Evolutionary conservation across 164 flowering plant species (phyloP).

Genomic region (Protea cynaroides): DNA sequence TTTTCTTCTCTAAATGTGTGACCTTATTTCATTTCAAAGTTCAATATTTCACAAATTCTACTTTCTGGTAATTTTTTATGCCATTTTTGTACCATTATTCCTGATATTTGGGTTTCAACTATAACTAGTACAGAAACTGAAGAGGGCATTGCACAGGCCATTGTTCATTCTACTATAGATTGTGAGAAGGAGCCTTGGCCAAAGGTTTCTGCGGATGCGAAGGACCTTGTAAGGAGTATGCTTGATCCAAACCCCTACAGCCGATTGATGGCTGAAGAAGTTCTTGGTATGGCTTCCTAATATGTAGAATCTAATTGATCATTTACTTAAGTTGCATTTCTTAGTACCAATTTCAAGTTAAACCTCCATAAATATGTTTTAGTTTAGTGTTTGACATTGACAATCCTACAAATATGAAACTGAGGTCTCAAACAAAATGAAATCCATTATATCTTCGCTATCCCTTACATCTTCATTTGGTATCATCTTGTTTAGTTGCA

Average conservation of each 20-base stretch:
- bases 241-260: constrained; percentile 70
- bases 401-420: not conserved
- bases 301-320: not conserved
- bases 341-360: not conserved
- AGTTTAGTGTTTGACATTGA: not conserved
- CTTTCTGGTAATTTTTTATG: not conserved
- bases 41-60: not conserved
- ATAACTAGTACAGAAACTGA: constrained; percentile 55
- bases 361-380: too few relatives aligned
- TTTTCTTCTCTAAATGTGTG: too few relatives aligned
- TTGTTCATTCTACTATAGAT: constrained; percentile 48
- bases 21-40: not conserved
- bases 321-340: not conserved
- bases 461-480: not conserved
- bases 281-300: constrained; percentile 47
- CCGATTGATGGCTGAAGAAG: constrained; percentile 63
- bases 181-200: constrained; percentile 94
- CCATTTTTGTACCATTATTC: not conserved
- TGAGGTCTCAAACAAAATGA: not conserved
- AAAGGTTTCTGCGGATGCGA: constrained; percentile 69
- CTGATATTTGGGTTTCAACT: constrained; percentile 5
- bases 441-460: not conserved
- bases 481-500: too few relatives aligned
- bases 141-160: constrained; percentile 87
- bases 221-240: constrained; percentile 68